Conservation (phyloP, 208 protist genomes). For the Acanthamoeba rhysodes region DNA sequence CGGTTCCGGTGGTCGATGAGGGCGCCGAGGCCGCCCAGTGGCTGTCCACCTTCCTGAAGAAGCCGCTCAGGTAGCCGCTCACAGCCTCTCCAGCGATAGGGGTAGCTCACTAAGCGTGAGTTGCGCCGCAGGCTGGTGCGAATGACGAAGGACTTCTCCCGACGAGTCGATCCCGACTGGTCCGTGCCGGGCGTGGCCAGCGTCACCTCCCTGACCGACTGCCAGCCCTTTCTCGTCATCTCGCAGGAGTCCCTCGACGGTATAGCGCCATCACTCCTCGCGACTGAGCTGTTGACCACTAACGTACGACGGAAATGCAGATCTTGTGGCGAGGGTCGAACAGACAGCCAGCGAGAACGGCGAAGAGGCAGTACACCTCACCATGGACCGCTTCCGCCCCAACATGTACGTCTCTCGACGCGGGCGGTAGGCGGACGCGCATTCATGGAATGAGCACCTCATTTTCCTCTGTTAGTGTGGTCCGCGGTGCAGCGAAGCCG, state of each 20-base stretch:
- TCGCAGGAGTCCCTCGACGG: slow-evolving; percentile 34
- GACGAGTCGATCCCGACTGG: neutral
- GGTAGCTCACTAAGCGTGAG: neutral
- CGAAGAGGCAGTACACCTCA: neutral
- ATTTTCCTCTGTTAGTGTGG: neutral
- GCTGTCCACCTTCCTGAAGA: slow-evolving; percentile 27
- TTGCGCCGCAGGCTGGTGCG: neutral
- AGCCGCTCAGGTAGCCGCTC: neutral
- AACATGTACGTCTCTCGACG: neutral
- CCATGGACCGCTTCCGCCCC: slow-evolving; percentile 20
- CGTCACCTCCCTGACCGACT: neutral
- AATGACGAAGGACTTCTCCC: neutral
- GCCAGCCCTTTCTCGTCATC: slow-evolving; percentile 34
- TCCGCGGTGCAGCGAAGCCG: neutral
- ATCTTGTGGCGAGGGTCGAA: neutral
- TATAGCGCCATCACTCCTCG: neutral
- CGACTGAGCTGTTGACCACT: neutral
- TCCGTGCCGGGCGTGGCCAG: neutral
- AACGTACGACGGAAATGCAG: neutral
- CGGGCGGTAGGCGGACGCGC: too few relatives aligned
- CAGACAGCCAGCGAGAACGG: neutral
- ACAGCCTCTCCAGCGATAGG: neutral
- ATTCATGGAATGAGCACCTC: neutral
- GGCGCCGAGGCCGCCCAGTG: slow-evolving; percentile 24
- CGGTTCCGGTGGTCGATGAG: slow-evolving; percentile 25